Evolutionary conservation across 306 rosid genomes (phyloP).

Genomic region (Adenanthera pavonina): DNA sequence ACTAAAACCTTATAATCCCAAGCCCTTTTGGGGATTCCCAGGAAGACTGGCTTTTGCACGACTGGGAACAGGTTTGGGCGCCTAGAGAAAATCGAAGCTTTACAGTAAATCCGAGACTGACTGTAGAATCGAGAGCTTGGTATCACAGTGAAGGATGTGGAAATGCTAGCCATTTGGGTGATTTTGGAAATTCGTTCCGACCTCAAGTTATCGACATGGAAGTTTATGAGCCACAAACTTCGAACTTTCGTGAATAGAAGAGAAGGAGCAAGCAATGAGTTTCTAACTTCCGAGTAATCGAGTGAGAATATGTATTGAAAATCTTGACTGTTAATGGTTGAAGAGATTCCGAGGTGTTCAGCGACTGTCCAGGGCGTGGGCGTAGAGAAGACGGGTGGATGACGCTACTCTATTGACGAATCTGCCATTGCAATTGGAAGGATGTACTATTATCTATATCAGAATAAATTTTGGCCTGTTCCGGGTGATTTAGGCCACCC

Average conservation of each 20-base stretch:
- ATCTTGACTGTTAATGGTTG: too few relatives aligned
- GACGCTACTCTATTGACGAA: conserved; percentile 33
- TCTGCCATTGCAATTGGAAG: background rate
- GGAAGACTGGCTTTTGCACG: conserved; percentile 45
- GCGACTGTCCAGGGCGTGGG: background rate
- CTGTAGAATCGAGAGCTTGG: conserved; percentile 48
- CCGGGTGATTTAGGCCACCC: too few relatives aligned
- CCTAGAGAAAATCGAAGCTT: conserved; percentile 38
- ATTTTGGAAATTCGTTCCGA: background rate
- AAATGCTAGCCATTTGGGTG: conserved; percentile 61
- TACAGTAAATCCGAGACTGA: conserved; percentile 36
- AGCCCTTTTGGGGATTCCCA: conserved; percentile 36
- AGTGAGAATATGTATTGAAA: background rate
- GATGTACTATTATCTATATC: too few relatives aligned
- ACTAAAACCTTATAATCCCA: conserved; percentile 53
- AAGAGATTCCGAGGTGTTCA: background rate
- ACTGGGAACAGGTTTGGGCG: conserved; percentile 35
- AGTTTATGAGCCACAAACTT: background rate
- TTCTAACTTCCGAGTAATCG: background rate
- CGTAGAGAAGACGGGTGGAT: conserved; percentile 47
- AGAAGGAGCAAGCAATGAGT: background rate
- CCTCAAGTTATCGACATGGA: conserved; percentile 39
- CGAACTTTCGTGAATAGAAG: background rate
- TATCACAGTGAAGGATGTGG: conserved; percentile 64
- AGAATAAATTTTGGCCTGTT: too few relatives aligned